Conservation (phyloP, 2,329 filamentous ascomycete genomes). For the Venturia pyrina region DNA sequence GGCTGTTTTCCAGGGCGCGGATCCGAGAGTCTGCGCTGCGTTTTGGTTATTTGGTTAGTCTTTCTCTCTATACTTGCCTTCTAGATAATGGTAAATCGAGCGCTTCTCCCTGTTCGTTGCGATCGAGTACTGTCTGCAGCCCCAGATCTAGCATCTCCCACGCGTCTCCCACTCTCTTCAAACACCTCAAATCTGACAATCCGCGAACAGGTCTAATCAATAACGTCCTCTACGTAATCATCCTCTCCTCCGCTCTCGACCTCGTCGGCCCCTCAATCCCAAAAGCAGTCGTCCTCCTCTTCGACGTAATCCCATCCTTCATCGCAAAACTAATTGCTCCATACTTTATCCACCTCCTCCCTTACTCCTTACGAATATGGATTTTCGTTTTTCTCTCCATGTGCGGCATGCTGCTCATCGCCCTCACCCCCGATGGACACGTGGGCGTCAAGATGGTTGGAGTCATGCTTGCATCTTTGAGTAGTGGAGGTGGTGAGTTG, state of each 20-base stretch:
- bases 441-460: constrained; percentile 70
- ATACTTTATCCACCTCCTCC: constrained; percentile 84
- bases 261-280: constrained; percentile 79
- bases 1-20: constrained; percentile 54
- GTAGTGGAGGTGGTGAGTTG: constrained; percentile 78
- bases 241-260: constrained; percentile 89
- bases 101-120: too few relatives aligned
- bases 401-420: constrained; percentile 82
- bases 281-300: constrained; percentile 85
- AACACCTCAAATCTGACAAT: neutral
- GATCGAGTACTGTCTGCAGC: too few relatives aligned
- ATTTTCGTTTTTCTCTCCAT: constrained; percentile 66
- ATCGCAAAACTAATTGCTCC: constrained; percentile 78
- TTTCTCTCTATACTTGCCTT: neutral
- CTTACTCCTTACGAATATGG: constrained; percentile 66
- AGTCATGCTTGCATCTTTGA: constrained; percentile 74
- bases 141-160: too few relatives aligned
- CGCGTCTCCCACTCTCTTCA: neutral
- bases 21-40: constrained; percentile 62
- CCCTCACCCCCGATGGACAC: constrained; percentile 52
- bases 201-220: constrained; percentile 67
- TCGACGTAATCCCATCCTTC: constrained; percentile 86
- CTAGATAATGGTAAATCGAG: too few relatives aligned
- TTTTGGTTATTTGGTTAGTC: constrained; percentile 90
- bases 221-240: constrained; percentile 95